Base-by-base conservation (phyloP, 2,329 filamentous ascomycete genomes). In the Alternaria ethzedia region DNA sequence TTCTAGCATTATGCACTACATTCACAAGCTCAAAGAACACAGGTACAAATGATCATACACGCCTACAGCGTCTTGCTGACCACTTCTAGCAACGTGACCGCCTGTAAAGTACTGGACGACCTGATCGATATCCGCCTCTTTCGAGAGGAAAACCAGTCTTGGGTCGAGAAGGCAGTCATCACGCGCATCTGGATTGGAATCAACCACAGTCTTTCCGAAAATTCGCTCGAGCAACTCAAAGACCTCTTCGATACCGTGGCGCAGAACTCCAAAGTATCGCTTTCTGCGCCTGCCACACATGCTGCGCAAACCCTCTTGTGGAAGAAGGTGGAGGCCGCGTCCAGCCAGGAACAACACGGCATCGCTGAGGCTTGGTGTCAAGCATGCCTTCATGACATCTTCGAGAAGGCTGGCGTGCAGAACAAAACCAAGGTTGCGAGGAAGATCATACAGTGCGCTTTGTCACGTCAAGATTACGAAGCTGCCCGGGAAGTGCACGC, bases 241-340 rank as follows among this genome's bases (percentile, higher is more conserved):
- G 72, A 77, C 67, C 82, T 82, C 2, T 78, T 88, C 44, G 82
- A 86, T 50, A 78, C 60, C 32, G 75, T 91, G 1, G 73, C 83
- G 1, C 79, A 82, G 2, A 82, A 80, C 17, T 78, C 86, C 5
- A 78, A 81, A 6, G 79, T 80, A 2, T 75, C 84, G 0, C 75
- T 96, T 5, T 83, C 86, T 21, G 79, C 86, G 5, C 85, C 87
- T 65, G 88, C 89, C 6, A 88, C 91, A 12, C 87, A 89, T 65
- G 89, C 90, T 32, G 86, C 87, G 7, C 90, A 92, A 69, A 91
- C 88, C 32, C 78, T 97, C 4, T 81, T 97, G 4, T 97, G 94
- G 93, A 96, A 93, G 79, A 87, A 85, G 25, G 83, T 92, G n/a
- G 91, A 94, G 56, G 79, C 83, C 1, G 82, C 83, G 13, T 88